Conservation (phyloP, 805 yeast genomes). For the Candida andamanensis region DNA sequence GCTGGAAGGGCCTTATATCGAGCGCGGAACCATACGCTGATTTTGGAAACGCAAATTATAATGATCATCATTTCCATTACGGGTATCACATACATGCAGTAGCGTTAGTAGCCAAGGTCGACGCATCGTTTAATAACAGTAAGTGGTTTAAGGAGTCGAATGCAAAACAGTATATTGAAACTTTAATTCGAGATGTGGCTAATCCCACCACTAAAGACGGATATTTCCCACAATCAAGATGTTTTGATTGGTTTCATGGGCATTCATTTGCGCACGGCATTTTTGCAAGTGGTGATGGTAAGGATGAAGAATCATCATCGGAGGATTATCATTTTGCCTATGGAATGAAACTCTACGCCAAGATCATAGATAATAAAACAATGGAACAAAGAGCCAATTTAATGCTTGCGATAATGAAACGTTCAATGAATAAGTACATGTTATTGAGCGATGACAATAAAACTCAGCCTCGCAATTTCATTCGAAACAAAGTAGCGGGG, state of each 20-base stretch:
- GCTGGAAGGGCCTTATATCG: constrained; percentile 23
- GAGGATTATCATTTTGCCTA: constrained; percentile 72
- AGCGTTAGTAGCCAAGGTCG: constrained; percentile 57
- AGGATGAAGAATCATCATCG: constrained; percentile 68
- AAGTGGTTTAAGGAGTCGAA: constrained; percentile 28
- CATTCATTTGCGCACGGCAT: constrained; percentile 79
- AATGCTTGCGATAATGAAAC: constrained; percentile 54
- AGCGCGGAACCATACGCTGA: constrained; percentile 20
- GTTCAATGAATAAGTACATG: constrained; percentile 54
- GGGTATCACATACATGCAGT: constrained; percentile 65
- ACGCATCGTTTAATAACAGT: constrained; percentile 21
- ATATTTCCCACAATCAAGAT: constrained; percentile 60
- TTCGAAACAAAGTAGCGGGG: constrained; percentile 65
- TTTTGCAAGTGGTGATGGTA: constrained; percentile 67
- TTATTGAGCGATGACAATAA: constrained; percentile 48
- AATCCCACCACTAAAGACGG: constrained; percentile 51
- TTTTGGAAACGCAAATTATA: constrained; percentile 25
- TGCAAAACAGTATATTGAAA: constrained; percentile 47
- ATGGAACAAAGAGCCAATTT: constrained; percentile 53
- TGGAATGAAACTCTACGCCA: constrained; percentile 64
- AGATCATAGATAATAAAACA: constrained; percentile 45
- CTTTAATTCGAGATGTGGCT: constrained; percentile 63
- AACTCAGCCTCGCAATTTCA: constrained; percentile 51
- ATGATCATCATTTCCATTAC: constrained; percentile 32
- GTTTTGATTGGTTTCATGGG: constrained; percentile 73